phyloP scores from a whole-genome alignment of 208 protist genomes.

The Angomonas deanei region DNA sequence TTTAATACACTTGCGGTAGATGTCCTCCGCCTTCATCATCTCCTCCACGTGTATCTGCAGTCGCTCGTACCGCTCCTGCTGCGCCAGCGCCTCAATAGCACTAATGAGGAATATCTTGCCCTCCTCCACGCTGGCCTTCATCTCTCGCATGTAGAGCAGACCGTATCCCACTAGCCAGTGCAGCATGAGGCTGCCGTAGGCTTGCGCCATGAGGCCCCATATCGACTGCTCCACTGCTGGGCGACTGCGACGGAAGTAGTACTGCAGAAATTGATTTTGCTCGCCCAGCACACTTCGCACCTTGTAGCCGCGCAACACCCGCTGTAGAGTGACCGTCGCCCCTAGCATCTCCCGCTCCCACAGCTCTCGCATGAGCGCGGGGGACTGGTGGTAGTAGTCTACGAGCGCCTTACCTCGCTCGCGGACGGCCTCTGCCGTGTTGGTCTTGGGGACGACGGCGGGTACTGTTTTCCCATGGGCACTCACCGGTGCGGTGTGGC shows the following conservation, averaged over 20 bases:
- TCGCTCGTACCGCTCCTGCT: not conserved
- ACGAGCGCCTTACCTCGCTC: not conserved
- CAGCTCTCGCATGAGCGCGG: constrained; percentile 15
- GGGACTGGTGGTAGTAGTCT: not conserved
- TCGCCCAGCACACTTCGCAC: constrained; percentile 9
- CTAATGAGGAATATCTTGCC: not conserved
- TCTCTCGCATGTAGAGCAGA: constrained; percentile 19
- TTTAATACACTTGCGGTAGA: not conserved
- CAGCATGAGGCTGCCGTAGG: constrained; percentile 24
- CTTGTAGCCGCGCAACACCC: constrained; percentile 20
- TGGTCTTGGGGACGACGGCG: not conserved
- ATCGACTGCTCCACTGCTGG: constrained; percentile 39
- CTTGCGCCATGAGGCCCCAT: constrained; percentile 20
- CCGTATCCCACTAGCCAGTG: constrained; percentile 29
- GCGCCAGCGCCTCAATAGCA: not conserved
- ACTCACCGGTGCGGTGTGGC: not conserved
- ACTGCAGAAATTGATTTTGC: constrained; percentile 23
- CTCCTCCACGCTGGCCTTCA: constrained; percentile 1
- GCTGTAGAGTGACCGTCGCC: constrained; percentile 24
- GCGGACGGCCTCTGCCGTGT: not conserved
- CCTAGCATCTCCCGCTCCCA: constrained; percentile 20
- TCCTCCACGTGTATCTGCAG: not conserved
- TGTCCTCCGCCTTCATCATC: constrained; percentile 1
- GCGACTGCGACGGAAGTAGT: constrained; percentile 27
- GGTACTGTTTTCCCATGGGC: not conserved